Conservation (phyloP, 2,329 filamentous ascomycete species). For the Trichoderma sp. region DNA sequence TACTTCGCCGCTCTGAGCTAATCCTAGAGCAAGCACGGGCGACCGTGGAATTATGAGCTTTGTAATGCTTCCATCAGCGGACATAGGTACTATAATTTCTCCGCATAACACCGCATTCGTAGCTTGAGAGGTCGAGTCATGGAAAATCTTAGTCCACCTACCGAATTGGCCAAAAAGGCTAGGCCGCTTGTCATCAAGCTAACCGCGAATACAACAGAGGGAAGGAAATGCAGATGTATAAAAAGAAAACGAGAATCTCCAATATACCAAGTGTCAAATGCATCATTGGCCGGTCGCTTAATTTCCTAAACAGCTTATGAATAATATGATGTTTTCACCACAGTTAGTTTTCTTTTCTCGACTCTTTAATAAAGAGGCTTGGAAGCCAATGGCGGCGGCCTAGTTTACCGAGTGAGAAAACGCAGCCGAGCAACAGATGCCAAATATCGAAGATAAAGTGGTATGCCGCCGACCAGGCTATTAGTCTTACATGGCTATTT, state of each 20-base stretch:
- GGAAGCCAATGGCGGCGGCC: not conserved
- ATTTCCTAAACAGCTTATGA: not conserved
- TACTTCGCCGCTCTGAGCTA: not conserved
- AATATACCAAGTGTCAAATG: not conserved
- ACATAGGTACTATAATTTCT: not conserved
- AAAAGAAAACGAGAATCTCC: not conserved
- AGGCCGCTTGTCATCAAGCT: not conserved
- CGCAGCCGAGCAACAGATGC: too few relatives aligned
- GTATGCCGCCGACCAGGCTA: too few relatives aligned
- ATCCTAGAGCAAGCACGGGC: not conserved
- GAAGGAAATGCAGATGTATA: not conserved
- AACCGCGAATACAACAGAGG: not conserved
- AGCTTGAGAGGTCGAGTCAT: not conserved
- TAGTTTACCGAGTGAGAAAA: too few relatives aligned
- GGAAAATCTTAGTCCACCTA: not conserved
- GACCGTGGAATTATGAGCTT: not conserved
- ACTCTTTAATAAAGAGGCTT: not conserved
- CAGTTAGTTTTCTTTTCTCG: not conserved
- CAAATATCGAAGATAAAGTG: too few relatives aligned
- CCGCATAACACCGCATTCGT: not conserved
- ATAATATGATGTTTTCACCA: too few relatives aligned
- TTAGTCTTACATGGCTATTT: too few relatives aligned
- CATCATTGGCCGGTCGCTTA: not conserved
- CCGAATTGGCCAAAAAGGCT: not conserved
- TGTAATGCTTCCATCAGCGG: not conserved